Conservation (phyloP, 2,329 filamentous ascomycete species). For the Penicillium sp. region DNA sequence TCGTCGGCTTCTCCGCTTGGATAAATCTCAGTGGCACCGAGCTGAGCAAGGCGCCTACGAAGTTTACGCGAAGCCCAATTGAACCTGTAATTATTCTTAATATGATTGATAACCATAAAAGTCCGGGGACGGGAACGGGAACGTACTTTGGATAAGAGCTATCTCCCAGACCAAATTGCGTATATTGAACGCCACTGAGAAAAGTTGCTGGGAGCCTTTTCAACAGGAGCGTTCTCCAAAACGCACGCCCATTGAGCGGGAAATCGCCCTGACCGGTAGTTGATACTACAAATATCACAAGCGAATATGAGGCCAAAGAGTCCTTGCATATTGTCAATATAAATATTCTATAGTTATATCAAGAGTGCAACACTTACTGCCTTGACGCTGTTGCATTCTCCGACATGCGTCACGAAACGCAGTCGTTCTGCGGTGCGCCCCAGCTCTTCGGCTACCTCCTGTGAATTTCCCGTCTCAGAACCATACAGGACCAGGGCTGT, state of each 20-base stretch:
- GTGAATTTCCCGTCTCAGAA: conserved; percentile 90
- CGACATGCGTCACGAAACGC: conserved; percentile 70
- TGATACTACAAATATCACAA: conserved; percentile 70
- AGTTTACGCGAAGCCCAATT: conserved; percentile 92
- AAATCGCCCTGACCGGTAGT: conserved; percentile 95
- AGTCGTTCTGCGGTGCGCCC: conserved; percentile 70
- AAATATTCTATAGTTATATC: background rate
- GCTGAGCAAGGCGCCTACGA: conserved; percentile 74
- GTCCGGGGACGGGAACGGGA: conserved; percentile 22
- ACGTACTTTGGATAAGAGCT: conserved; percentile 85
- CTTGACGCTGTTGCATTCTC: conserved; percentile 71
- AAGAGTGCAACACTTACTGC: conserved; percentile 51
- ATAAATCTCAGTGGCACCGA: conserved; percentile 74
- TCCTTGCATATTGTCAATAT: conserved; percentile 22
- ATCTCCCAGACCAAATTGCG: conserved; percentile 87
- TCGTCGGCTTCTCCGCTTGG: conserved; percentile 85
- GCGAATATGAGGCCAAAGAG: conserved; percentile 30
- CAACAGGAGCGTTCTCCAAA: conserved; percentile 82
- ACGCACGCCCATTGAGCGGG: conserved; percentile 72
- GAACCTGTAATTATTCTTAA: conserved; percentile 53
- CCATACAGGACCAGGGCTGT: conserved; percentile 77
- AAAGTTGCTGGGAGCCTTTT: conserved; percentile 71
- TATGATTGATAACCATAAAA: background rate
- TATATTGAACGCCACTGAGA: conserved; percentile 66
- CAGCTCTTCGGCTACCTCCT: conserved; percentile 85